Evolutionary conservation across 192 early-diverging fungal species (phyloP), one percentile per base, ranked within the genome.

Genomic region (Chytriomyces sp.): DNA sequence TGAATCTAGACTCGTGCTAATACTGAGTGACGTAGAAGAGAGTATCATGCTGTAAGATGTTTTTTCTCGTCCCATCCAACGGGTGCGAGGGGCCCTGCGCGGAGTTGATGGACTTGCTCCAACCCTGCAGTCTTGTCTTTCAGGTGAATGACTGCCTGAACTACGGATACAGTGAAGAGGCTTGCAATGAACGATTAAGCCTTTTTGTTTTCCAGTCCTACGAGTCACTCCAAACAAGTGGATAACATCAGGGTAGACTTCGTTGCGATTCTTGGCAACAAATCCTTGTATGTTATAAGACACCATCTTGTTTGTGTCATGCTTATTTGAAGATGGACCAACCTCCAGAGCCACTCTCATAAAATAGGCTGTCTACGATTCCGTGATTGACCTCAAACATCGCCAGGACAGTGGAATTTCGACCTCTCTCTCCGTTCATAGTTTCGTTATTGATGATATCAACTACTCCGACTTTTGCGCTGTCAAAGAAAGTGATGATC

Each of bases 121-220:
- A 32, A 94, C 88, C 63, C 94, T 91, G 91, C 88, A 67, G 86
- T 89, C 69, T 86, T 83, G 70, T 90, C 85, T 12, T 88, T 85
- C n/a, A 93, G 94, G 77, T 96, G 94, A 33, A 88, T 87, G 76
- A 94, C 90, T 10, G 90, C 91, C 39, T 88, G 82, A 25, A 96
- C 78, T 38, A 82, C 82, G 38, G 82, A 83, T 52, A 92, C 91
- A 17, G 88, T 86, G 70, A 96, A 93, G 44, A 96, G 71, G 34
- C 89, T 87, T 8, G 86, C 81, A 41, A 93, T 81, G 71, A 96
- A 94, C 1, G 85, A 79, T 69, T 93, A 92, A 10, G 91, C 88
- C 4, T 85, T 76, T 5, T 86, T 78, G 2, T 76, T 85, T n/a
- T 85, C 89, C 10, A 75, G 73, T 58, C 19, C 38, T 59, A n/a